Evolutionary conservation across 495 filamentous ascomycete species (phyloP).

Genomic region (Lepraria neglecta): DNA sequence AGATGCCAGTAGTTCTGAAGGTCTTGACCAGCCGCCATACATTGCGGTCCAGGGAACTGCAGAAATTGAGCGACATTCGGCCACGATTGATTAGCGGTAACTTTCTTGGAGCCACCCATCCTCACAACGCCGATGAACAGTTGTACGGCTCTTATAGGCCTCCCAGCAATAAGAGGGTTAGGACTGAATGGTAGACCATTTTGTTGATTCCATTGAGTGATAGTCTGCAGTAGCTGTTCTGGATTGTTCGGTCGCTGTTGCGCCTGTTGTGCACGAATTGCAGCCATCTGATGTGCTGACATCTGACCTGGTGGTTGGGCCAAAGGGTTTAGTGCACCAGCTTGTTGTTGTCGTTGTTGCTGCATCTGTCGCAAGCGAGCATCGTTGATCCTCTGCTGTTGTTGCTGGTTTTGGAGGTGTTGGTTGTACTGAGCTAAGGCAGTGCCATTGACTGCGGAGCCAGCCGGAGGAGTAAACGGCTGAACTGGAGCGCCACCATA

Average conservation of each 20-base stretch:
- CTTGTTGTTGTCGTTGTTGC: slow-evolving; percentile 49
- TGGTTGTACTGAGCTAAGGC: slow-evolving; percentile 37
- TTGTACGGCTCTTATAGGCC: slow-evolving; percentile 61
- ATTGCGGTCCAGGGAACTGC: slow-evolving; percentile 58
- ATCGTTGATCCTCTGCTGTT: slow-evolving; percentile 34
- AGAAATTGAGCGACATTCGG: slow-evolving; percentile 59
- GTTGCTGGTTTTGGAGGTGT: slow-evolving; percentile 42
- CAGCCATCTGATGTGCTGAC: slow-evolving; percentile 40
- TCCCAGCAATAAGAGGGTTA: slow-evolving; percentile 63
- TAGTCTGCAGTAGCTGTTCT: slow-evolving; percentile 67
- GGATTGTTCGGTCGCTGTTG: slow-evolving; percentile 52
- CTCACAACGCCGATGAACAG: slow-evolving; percentile 71
- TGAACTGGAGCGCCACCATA: slow-evolving; percentile 28
- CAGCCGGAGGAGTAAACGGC: slow-evolving; percentile 43
- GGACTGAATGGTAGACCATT: slow-evolving; percentile 62
- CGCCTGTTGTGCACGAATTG: slow-evolving; percentile 53
- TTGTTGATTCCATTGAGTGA: slow-evolving; percentile 64
- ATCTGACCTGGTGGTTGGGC: slow-evolving; percentile 33
- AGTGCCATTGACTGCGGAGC: slow-evolving; percentile 21
- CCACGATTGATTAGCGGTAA: slow-evolving; percentile 65
- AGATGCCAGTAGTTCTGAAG: slow-evolving; percentile 65
- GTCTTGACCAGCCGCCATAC: slow-evolving; percentile 59
- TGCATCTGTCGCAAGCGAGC: slow-evolving; percentile 47
- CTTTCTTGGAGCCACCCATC: slow-evolving; percentile 69
- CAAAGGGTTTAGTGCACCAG: slow-evolving; percentile 41